Evolutionary conservation across 192 early-diverging fungal genomes (phyloP), one percentile per base, ranked within the genome.

Genomic region (Podila verticillata): DNA sequence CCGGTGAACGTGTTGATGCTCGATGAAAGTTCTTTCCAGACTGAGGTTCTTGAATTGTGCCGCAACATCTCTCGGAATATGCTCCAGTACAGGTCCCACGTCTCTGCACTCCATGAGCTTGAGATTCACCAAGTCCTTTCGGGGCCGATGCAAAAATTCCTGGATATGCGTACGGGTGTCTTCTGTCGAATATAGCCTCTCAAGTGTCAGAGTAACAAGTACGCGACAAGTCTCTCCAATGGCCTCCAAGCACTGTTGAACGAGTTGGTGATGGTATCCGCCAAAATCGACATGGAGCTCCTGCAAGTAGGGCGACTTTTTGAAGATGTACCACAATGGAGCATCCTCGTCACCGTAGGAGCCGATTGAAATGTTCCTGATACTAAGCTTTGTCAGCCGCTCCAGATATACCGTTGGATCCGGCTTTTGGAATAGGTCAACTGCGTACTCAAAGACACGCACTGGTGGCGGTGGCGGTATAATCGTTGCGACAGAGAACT

Each of bases 71-170:
- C 48, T 51, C 12, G 73, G 73, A 0, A 74, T 74, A 31, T 47
- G 22, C 12, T 44, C 48, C 0, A 74, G 0, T 0, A 35, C 65
- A 10, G 31, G 20, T 2, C 62, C 65, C 32, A 74, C 0, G 2
- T 34, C 60, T 17, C 17, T 26, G 31, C 73, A 67, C 1, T n/a
- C 5, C n/a, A 61, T 56, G 4, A 74, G 57, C 7, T 12, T 26
- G 0, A 77, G 30, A 4, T 56, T 28, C 19, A 12, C 3, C 9
- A 77, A 48, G 0, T 32, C 24, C 1, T 36, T 67, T 0, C 57
- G 74, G 22, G 60, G 17, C 5, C 65, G 67, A 17, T 54, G 8
- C 31, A 77, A 77, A 28, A 77, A 77, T 7, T 51, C 44, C 7
- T 65, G 22, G 19, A 77, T 51, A 5, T 57, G 17, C 13, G 9